These are phyloP conservation scores for Thozetella sp. DNA, from an alignment of 495 filamentous ascomycete species.

Conservation along the genomic window DNA sequence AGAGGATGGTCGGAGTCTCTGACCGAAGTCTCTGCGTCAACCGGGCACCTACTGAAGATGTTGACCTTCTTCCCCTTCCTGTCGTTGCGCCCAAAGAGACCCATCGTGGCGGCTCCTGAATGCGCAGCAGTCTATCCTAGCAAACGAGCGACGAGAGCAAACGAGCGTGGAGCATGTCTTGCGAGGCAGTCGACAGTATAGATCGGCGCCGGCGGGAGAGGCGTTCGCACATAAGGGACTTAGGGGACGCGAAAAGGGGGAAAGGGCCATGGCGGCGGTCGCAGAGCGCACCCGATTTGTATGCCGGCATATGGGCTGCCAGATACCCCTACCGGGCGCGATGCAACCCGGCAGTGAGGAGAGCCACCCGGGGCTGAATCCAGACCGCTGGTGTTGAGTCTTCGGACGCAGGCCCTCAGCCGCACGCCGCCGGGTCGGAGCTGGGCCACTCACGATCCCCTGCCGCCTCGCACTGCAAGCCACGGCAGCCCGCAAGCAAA, in stretches of 20 bases:
- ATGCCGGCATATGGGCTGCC: background rate
- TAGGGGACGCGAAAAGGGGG: background rate
- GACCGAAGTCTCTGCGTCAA: too few relatives aligned
- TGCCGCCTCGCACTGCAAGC: background rate
- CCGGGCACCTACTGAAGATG: slow-evolving; percentile 4
- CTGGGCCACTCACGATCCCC: background rate
- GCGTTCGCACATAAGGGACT: background rate
- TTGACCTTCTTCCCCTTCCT: slow-evolving; percentile 10
- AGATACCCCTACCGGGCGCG: background rate
- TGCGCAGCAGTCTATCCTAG: background rate
- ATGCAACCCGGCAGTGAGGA: background rate
- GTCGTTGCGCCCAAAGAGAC: background rate
- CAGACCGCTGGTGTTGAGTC: background rate
- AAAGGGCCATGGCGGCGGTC: background rate
- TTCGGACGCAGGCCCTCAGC: background rate
- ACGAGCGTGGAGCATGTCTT: background rate
- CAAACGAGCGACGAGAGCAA: background rate
- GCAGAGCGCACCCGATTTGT: background rate
- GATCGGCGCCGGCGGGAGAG: background rate
- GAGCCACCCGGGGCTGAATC: background rate
- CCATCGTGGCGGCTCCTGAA: slow-evolving; percentile 8
- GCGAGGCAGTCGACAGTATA: background rate
- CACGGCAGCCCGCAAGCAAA: background rate
- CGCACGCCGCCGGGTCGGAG: background rate
- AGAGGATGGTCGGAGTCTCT: background rate